Percentiles rank a stretch among this genome's conserved stretches.
These are phyloP conservation scores for Phytophthora pistaciae DNA, from an alignment of 352 stramenopile genomes.

Conservation along the genomic window DNA sequence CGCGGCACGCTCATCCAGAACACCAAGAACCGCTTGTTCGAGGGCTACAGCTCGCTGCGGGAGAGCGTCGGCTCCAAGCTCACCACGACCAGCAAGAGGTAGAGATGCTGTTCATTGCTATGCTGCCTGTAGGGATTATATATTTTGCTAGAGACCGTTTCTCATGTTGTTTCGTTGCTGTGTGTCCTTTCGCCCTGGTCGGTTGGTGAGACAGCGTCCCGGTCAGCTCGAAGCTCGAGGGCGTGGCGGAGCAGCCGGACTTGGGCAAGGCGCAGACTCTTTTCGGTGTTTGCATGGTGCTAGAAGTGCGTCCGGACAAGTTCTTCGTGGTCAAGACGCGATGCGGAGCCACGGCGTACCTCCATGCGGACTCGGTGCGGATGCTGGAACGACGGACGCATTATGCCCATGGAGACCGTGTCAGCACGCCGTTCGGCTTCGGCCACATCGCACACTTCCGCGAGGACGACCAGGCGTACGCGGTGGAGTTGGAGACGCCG, in stretches of 20 bases:
- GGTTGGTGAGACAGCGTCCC: constrained; percentile 30
- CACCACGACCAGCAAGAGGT: constrained; percentile 59
- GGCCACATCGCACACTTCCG: constrained; percentile 58
- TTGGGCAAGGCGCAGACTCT: constrained; percentile 58
- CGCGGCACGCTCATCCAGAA: constrained; percentile 78
- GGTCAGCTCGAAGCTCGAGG: constrained; percentile 30
- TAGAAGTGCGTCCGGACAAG: constrained; percentile 60
- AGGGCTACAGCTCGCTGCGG: constrained; percentile 79
- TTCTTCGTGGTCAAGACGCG: constrained; percentile 66
- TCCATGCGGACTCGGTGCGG: constrained; percentile 59
- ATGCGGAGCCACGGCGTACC: constrained; percentile 54
- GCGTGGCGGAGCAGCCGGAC: constrained; percentile 29
- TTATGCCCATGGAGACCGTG: constrained; percentile 55
- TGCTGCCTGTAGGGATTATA: constrained; percentile 34
- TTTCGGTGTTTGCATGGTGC: constrained; percentile 57
- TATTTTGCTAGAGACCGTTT: constrained; percentile 34
- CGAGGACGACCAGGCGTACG: constrained; percentile 67
- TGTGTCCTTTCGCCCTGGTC: constrained; percentile 23
- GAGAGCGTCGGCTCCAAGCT: constrained; percentile 75
- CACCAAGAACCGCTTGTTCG: constrained; percentile 84
- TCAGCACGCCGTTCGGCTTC: constrained; percentile 62
- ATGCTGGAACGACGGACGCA: constrained; percentile 62
- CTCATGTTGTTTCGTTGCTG: constrained; percentile 34
- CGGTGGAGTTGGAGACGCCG: constrained; percentile 54
- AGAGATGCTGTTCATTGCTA: constrained; percentile 17